phyloP scores from a whole-genome alignment of 768 basidiomycete genomes.

The Auricularia sp. region DNA sequence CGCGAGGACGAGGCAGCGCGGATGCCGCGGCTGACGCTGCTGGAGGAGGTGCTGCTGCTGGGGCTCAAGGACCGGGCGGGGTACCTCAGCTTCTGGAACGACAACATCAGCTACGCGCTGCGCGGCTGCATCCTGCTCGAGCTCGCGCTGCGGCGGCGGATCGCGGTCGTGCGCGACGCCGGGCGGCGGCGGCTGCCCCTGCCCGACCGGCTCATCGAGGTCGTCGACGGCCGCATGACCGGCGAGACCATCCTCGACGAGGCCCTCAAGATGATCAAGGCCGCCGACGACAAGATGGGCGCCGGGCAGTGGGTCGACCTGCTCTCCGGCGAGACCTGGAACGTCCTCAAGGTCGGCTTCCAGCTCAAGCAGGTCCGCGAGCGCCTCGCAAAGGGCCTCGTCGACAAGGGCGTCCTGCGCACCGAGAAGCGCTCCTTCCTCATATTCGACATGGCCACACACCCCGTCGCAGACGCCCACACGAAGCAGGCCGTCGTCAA shows the following conservation, averaged over 20 bases:
- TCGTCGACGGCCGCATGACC: constrained; percentile 84
- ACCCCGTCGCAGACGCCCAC: constrained; percentile 89
- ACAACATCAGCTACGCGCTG: constrained; percentile 97
- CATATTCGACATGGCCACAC: constrained; percentile 99
- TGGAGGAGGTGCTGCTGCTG: constrained; percentile 92
- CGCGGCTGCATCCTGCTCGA: constrained; percentile 98
- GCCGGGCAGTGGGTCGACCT: constrained; percentile 94
- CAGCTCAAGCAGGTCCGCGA: constrained; percentile 98
- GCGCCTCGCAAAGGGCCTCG: constrained; percentile 90
- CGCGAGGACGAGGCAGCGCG: constrained; percentile 54
- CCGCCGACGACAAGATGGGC: constrained; percentile 77
- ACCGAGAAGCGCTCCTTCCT: constrained; percentile 99
- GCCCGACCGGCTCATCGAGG: constrained; percentile 79
- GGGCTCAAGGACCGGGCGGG: constrained; percentile 97
- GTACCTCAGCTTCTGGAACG: constrained; percentile 98
- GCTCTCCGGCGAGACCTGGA: constrained; percentile 97
- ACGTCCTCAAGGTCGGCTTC: constrained; percentile 99
- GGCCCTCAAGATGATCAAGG: constrained; percentile 79
- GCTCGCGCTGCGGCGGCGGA: constrained; percentile 87
- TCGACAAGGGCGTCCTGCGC: constrained; percentile 97
- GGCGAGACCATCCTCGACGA: constrained; percentile 97
- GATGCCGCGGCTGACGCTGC: constrained; percentile 79
- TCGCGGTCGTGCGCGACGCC: constrained; percentile 82
- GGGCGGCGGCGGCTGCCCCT: constrained; percentile 63
- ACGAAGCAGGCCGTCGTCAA: constrained; percentile 78